Base-by-base conservation (phyloP, 306 rosid species). In the Astragalus membranaceus region DNA sequence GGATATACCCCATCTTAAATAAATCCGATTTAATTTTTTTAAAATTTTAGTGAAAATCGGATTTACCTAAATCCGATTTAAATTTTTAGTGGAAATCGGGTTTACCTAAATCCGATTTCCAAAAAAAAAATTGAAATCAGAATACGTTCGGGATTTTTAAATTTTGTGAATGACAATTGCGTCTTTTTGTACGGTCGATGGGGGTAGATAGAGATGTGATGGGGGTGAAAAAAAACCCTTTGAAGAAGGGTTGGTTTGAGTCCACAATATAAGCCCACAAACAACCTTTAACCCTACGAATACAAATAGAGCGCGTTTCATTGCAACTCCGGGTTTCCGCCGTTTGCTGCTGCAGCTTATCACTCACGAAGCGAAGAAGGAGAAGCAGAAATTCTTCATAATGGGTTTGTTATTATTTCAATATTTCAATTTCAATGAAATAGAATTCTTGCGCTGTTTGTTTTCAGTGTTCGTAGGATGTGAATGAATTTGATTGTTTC, bases 261-360 rank as follows among this genome's bases (percentile, higher is more conserved):
- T 48, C 43, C 23, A 64, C 20, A 49, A 35, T 0, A 5, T 0
- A 0, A 48, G 70, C 66, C 66, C 76, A 43, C 3, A 43, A 53
- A 43, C 3, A 62, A 70, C 9, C 30, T 16, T 61, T 3, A 69
- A 77, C 76, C 67, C 76, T 53, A 53, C 9, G 50, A 15, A 10
- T 77, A 70, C 72, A 70, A 77, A 62, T 77, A 66, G 43, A 77
- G 3, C 15, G 7, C 10, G 7, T 12, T n/a, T n/a, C n/a, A n/a
- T n/a, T n/a, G n/a, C n/a, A n/a, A n/a, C 49, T 3, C 1, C 3
- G 15, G 8, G 10, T 41, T 20, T 48, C 4, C 8, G 13, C 39
- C 0, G 0, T 16, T 33, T 9, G 72, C 72, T 9, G 76, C 81
- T 20, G 54, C 67, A 62, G n/a, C 41, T 30, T 47, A 51, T 57